Base-by-base conservation (phyloP, 345 rosid species). In the Diplotaxis tenuifolia region DNA sequence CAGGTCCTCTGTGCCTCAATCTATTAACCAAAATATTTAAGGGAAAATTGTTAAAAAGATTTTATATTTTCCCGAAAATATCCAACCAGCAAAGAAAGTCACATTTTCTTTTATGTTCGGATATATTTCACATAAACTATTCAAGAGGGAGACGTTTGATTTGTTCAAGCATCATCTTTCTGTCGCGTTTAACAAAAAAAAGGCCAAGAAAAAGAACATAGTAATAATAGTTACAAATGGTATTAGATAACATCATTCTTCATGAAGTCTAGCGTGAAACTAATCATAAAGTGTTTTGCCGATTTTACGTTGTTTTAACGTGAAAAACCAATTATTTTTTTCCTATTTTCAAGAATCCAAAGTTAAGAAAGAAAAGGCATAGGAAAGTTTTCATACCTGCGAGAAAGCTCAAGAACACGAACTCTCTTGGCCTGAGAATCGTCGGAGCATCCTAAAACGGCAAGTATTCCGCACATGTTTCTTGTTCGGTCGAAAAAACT, bases 351-450 rank as follows among this genome's bases (percentile, higher is more conserved):
- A 21, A 20, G 25, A 52, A 50, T 11, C 47, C 6, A n/a, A 49
- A 50, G 5, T 6, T 16, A 2, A 21, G 1, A 14, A 10, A 18
- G 2, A 9, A 21, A 34, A n/a, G 11, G 36, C 6, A 47, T 25
- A 64, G 50, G 40, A 59, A 28, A 66, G 4, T 18, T 47, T 19
- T 14, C 58, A 73, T 84, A 79, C 99, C 99, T 92, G 90, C 99
- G 99, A 65, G 99, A 94, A 75, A 94, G 99, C 87, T 94, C 99
- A 67, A 94, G 92, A 5, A 94, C 97, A 40, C 97, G 96, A 71
- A 87, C 95, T 83, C 99, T 85, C 67, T 88, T 92, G 32, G 97
- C 92, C 84, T 86, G 96, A 78, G 97, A 91, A 70, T 91, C 96
- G 70, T 90, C 91, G 29, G 95, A 86, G 73, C 97, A 94, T 67